phyloP scores from a whole-genome alignment of 345 rosid genomes.

The Linum tenue region DNA sequence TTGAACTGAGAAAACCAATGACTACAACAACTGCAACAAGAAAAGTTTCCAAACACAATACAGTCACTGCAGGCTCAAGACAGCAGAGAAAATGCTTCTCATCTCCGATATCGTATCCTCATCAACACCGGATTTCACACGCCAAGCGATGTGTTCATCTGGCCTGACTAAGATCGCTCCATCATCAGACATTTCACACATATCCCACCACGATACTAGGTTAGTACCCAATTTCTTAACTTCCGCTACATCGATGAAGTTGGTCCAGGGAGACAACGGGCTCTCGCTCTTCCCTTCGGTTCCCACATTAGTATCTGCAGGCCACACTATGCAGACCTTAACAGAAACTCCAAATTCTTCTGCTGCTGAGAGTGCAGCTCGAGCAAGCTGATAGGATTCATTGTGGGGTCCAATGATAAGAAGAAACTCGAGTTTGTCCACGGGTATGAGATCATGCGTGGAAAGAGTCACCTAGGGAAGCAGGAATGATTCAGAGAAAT shows the following conservation, averaged over 20 bases:
- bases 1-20: not conserved
- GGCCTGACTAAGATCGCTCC: conserved; percentile 79
- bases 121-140: conserved; percentile 32
- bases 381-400: conserved; percentile 61
- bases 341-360: conserved; percentile 42
- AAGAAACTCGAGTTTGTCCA: conserved; percentile 66
- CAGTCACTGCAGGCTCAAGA: conserved; percentile 29
- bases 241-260: conserved; percentile 50
- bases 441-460: conserved; percentile 60
- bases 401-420: conserved; percentile 60
- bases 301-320: conserved; percentile 23
- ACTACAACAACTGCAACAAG: not conserved
- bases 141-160: conserved; percentile 81
- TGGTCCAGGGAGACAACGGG: conserved; percentile 54
- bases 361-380: conserved; percentile 42
- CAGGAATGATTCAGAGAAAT: not conserved
- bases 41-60: not conserved
- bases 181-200: conserved; percentile 53
- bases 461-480: conserved; percentile 42
- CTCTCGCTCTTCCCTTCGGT: conserved; percentile 27
- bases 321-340: conserved; percentile 63
- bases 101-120: conserved; percentile 43
- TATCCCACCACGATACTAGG: conserved; percentile 64
- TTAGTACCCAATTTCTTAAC: conserved; percentile 24
- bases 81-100: conserved; percentile 42